phyloP scores from a whole-genome alignment of 352 stramenopile genomes.

The Blastocystis sp. region DNA sequence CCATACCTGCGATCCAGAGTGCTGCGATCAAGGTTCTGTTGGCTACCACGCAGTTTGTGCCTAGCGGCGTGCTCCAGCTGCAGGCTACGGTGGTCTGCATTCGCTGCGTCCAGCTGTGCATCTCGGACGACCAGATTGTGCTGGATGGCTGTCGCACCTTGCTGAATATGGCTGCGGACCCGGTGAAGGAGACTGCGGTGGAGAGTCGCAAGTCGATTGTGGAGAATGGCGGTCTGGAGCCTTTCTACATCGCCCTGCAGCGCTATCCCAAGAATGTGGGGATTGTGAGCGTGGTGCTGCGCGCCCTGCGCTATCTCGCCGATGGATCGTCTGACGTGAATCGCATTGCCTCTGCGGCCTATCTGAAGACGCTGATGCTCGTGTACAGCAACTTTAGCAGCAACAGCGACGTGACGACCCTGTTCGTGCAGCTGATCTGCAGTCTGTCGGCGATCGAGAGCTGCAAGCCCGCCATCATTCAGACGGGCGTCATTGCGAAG shows the following conservation, averaged over 20 bases:
- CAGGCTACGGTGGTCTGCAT: slow-evolving; percentile 34
- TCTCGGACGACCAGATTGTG: slow-evolving; percentile 50
- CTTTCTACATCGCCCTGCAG: slow-evolving; percentile 49
- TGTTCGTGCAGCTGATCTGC: slow-evolving; percentile 59
- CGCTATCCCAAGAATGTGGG: slow-evolving; percentile 42
- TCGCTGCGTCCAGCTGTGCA: slow-evolving; percentile 54
- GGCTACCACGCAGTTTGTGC: background rate
- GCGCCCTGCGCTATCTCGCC: slow-evolving; percentile 15
- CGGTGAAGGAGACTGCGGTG: slow-evolving; percentile 13
- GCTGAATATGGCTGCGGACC: background rate
- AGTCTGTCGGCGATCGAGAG: slow-evolving; percentile 25
- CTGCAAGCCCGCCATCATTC: slow-evolving; percentile 40
- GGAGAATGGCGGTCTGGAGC: slow-evolving; percentile 31
- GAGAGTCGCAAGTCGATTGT: slow-evolving; percentile 11
- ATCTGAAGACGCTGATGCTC: slow-evolving; percentile 53
- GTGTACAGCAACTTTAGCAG: slow-evolving; percentile 55
- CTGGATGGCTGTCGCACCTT: slow-evolving; percentile 38
- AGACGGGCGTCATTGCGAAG: slow-evolving; percentile 50
- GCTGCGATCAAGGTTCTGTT: slow-evolving; percentile 20
- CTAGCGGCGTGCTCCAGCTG: background rate
- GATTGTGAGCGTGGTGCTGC: slow-evolving; percentile 47
- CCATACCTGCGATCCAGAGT: slow-evolving; percentile 25
- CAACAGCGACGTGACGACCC: slow-evolving; percentile 24
- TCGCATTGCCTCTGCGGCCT: slow-evolving; percentile 10
- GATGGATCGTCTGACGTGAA: slow-evolving; percentile 54